Percentiles rank a stretch among this genome's conserved stretches.
Conservation (phyloP, 768 basidiomycete genomes). For the Suillus subluteus region DNA sequence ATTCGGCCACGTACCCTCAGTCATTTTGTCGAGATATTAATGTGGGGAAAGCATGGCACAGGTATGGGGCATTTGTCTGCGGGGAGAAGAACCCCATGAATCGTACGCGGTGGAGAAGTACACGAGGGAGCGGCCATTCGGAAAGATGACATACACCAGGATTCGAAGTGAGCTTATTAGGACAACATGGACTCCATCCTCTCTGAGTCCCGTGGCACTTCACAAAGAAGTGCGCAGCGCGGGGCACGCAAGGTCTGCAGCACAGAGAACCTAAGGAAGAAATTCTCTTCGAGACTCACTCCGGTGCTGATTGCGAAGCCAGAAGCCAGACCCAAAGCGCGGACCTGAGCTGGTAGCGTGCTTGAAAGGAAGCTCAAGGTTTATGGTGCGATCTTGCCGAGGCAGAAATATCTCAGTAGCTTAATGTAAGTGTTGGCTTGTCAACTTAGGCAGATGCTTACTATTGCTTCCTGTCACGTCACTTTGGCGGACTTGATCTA, state of each 20-base stretch:
- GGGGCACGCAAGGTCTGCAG: conserved; percentile 26
- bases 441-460: neutral
- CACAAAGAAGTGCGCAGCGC: conserved; percentile 27
- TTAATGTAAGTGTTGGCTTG: conserved; percentile 38
- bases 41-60: neutral
- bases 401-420: conserved; percentile 35
- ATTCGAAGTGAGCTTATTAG: conserved; percentile 8
- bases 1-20: neutral
- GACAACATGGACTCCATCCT: conserved; percentile 37
- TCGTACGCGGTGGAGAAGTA: neutral
- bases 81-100: neutral
- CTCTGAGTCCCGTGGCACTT: conserved; percentile 36
- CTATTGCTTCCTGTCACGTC: conserved; percentile 14
- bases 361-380: conserved; percentile 28
- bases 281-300: conserved; percentile 25
- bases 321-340: neutral
- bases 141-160: neutral
- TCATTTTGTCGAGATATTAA: neutral
- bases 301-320: neutral
- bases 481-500: conserved; percentile 44
- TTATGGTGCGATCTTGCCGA: conserved; percentile 5
- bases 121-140: neutral
- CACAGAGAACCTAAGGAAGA: conserved; percentile 18
- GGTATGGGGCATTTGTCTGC: neutral
- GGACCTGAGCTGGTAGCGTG: neutral